Evolutionary conservation across 129 eudicot species (phyloP), one percentile per base, ranked within the genome.

Genomic region (Tagetes patula): DNA sequence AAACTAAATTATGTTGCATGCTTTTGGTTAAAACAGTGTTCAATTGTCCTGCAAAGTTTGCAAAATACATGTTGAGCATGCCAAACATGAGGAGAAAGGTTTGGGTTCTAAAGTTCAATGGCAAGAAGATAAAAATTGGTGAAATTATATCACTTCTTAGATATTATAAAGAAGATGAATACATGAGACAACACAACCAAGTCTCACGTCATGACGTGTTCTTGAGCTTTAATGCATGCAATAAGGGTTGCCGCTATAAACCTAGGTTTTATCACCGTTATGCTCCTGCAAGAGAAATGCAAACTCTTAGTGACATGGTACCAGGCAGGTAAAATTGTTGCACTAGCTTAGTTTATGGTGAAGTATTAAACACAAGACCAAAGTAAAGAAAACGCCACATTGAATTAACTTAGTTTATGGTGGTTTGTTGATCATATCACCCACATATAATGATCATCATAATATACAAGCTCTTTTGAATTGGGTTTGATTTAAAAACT

Each of bases 161-260:
- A 20, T 54, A 67, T 8, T 73, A 77, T 75, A 72, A 53, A n/a
- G 50, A 54, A 8, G 50, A 66, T 14, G 49, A 13, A 6, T 71
- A 66, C 31, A 12, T 68, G 42, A 72, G 79, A 43, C 47, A 30
- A 3, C 68, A 39, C 54, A 49, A 75, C 5, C 59, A 34, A 76
- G 33, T 42, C 6, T 46, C 31, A 13, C 85, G 77, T 27, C 79
- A 71, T 10, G 75, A 82, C 12, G 71, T 77, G 36, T 77, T 77
- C 39, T 32, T 72, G 1, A 47, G n/a, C 27, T 77, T 82, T 27
- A 77, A 70, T 0, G 59, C 32, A 5, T 77, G 82, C 58, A 40
- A 68, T 46, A 82, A 77, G 40, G 61, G 47, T 1, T 79, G 69
- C 0, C 64, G 79, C 7, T 71, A 71, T 58, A 13, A 30, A 3